phyloP scores from a whole-genome alignment of 306 rosid genomes.

The Malus sylvestris region DNA sequence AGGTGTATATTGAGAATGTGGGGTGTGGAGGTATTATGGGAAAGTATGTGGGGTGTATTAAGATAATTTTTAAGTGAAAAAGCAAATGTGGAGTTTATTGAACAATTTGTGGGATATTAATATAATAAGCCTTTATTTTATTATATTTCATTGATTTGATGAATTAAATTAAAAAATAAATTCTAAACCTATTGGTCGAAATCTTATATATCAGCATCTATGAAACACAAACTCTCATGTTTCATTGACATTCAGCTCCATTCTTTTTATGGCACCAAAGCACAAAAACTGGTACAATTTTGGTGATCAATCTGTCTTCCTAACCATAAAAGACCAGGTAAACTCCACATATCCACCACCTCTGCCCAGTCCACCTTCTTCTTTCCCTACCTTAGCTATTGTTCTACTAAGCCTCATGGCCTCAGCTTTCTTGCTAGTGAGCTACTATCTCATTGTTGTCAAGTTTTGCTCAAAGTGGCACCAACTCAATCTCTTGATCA shows the following conservation, averaged over 20 bases:
- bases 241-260: constrained; percentile 13
- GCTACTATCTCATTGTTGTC: constrained; percentile 43
- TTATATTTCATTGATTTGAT: background rate
- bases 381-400: constrained; percentile 47
- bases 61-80: too few species aligned
- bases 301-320: constrained; percentile 26
- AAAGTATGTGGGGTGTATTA: too few species aligned
- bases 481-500: constrained; percentile 26
- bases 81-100: too few species aligned
- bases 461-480: constrained; percentile 46
- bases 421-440: constrained; percentile 40
- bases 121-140: too few species aligned
- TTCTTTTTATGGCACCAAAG: constrained; percentile 31
- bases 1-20: too few species aligned
- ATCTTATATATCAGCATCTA: background rate
- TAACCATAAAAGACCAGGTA: constrained; percentile 26
- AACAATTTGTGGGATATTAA: too few species aligned
- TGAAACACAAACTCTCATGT: background rate
- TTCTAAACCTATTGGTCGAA: constrained; percentile 10
- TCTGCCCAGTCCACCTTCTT: constrained; percentile 32
- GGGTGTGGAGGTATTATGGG: too few species aligned
- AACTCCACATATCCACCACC: constrained; percentile 12
- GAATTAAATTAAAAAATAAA: background rate
- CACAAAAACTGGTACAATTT: constrained; percentile 25
- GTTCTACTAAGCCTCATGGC: constrained; percentile 41